Evolutionary conservation across 192 early-diverging fungal genomes (phyloP).

Genomic region (Mortierella hygrophila): DNA sequence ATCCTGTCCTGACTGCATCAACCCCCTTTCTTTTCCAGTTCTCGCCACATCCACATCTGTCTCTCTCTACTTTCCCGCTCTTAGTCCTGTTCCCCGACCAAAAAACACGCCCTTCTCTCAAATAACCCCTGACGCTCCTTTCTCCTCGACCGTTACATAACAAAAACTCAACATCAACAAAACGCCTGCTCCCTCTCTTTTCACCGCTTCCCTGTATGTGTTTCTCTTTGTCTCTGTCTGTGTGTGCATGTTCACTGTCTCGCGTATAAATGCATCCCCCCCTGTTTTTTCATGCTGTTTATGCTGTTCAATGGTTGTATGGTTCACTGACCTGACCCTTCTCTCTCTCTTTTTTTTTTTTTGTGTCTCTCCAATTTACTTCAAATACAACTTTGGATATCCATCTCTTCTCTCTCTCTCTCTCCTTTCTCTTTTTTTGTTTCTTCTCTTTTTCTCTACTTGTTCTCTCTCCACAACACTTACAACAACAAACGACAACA

Average conservation of each 20-base stretch:
- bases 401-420: not conserved
- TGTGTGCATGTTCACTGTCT: not conserved
- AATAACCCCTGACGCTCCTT: too few relatives aligned
- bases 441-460: not conserved
- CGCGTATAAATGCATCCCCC: not conserved
- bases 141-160: constrained; percentile 20
- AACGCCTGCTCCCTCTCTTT: not conserved
- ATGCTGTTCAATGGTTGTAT: constrained; percentile 1
- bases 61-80: not conserved
- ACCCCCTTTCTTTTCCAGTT: not conserved
- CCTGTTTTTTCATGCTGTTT: not conserved
- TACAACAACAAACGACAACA: not conserved
- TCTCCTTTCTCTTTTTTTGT: not conserved
- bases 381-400: not conserved
- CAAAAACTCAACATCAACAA: not conserved
- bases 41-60: not conserved
- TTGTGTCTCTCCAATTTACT: not conserved
- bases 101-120: not conserved
- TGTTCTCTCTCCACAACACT: not conserved
- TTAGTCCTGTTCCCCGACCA: not conserved
- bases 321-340: not conserved
- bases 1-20: not conserved
- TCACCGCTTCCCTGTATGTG: too few relatives aligned
- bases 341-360: constrained; percentile 1
- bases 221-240: not conserved